phyloP scores from a whole-genome alignment of 169 alveolate genomes.

The Perkinsus chesapeaki region DNA sequence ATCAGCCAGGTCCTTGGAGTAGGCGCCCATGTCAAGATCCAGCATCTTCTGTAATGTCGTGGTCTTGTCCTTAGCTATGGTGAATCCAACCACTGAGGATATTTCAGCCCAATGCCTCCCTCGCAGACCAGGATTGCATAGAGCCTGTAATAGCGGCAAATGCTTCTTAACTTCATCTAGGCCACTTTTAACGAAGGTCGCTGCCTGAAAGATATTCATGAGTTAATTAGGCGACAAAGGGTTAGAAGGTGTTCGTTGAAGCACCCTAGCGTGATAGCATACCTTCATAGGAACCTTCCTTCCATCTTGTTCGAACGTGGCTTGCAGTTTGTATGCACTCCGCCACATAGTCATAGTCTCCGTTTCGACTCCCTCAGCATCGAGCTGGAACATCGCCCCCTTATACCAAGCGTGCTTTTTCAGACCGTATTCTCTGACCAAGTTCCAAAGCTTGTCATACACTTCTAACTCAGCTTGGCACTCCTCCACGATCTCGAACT shows the following conservation, averaged over 20 bases:
- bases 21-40: conserved; percentile 45
- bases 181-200: conserved; percentile 28
- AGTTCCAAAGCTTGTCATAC: conserved; percentile 5
- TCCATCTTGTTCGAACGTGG: conserved; percentile 23
- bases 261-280: neutral
- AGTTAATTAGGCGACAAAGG: neutral
- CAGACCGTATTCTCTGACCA: neutral
- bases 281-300: neutral
- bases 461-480: neutral
- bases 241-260: neutral
- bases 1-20: conserved; percentile 47
- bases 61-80: conserved; percentile 59
- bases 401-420: conserved; percentile 25
- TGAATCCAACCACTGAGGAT: conserved; percentile 53
- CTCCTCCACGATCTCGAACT: neutral
- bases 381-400: conserved; percentile 17
- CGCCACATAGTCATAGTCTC: conserved; percentile 29
- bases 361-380: conserved; percentile 18
- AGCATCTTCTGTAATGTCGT: conserved; percentile 40
- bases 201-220: conserved; percentile 19
- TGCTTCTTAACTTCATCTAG: conserved; percentile 45
- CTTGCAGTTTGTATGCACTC: conserved; percentile 28
- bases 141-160: conserved; percentile 54
- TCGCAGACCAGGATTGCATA: conserved; percentile 70
- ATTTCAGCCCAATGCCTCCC: conserved; percentile 81